phyloP scores from a whole-genome alignment of 257 asterid species.

The Linderniella brevidens region DNA sequence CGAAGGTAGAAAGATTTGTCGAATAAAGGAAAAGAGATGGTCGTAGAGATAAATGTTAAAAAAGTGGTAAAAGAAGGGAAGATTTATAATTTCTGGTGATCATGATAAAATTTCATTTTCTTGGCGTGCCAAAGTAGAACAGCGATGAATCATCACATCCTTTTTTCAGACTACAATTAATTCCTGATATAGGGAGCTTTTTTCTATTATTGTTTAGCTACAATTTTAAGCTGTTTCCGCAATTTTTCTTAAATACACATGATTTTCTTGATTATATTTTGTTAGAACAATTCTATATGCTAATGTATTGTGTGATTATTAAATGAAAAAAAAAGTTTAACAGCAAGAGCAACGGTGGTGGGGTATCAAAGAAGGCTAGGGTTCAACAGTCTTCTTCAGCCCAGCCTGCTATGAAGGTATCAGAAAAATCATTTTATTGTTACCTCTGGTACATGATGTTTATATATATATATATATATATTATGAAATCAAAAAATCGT shows the following conservation, averaged over 20 bases:
- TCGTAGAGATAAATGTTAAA: background rate
- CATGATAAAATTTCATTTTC: background rate
- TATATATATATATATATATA: conserved; percentile 1
- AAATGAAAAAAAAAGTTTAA: conserved; percentile 33
- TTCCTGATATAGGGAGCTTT: too few species aligned
- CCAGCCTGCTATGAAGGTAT: conserved; percentile 83
- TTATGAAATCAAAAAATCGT: too few species aligned
- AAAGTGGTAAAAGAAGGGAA: background rate
- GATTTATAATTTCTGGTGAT: background rate
- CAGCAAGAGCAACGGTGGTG: conserved; percentile 50
- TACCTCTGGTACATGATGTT: background rate
- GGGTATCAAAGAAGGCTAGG: conserved; percentile 83
- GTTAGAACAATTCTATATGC: too few species aligned
- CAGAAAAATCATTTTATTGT: conserved; percentile 9
- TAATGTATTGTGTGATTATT: too few species aligned
- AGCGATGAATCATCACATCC: background rate
- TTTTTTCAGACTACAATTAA: too few species aligned
- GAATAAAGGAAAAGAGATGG: background rate
- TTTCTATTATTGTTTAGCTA: too few species aligned
- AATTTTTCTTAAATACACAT: too few species aligned
- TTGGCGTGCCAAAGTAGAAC: too few species aligned
- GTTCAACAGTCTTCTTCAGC: conserved; percentile 64
- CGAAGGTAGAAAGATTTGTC: too few species aligned
- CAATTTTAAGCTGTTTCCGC: too few species aligned
- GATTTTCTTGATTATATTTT: too few species aligned